Evolutionary conservation across 2,329 filamentous ascomycete species (phyloP), one percentile per base, ranked within the genome.

Genomic region (Fusarium phyllophilum): DNA sequence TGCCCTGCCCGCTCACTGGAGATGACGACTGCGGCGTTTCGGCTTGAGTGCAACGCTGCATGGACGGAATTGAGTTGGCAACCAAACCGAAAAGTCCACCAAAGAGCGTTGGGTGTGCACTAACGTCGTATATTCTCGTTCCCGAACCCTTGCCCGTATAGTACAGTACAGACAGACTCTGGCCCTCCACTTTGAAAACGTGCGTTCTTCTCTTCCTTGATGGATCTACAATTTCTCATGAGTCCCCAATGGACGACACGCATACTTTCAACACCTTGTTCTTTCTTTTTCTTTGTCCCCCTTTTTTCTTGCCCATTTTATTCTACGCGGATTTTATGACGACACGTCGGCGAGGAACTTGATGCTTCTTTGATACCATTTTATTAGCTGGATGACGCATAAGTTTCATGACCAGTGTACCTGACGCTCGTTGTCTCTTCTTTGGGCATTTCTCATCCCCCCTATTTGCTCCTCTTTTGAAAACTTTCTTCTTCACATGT

Each of bases 351-450:
- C 63, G 67, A 75, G 70, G 70, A 77, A 76, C 68, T 71, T 69
- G 62, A 75, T 75, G 62, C 77, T 76, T 76, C 70, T 75, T 75
- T 75, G 75, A 76, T 79, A 72, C 70, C 74, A 76, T 75, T 75
- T 78, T 79, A 78, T 79, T 78, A 78, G 75, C 76, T 78, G 74
- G 60, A 72, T 67, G 68, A 74, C 73, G 65, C 66, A 68, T 49
- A 77, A 68, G 70, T 72, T 73, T 68, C 70, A 75, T 73, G 71
- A 56, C 56, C 66, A 68, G 74, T 73, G 75, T 64, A 77, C 72
- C 66, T 64, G 71, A 77, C 75, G 72, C 72, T 75, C 69, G 70
- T 74, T 75, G 64, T 66, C 65, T 62, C 57, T 75, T 72, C 46
- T 48, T 70, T 61, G 64, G 68, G 73, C 62, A 52, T 65, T 29